Conservation (phyloP, 768 basidiomycete species). For the Pleurotus pulmonarius region DNA sequence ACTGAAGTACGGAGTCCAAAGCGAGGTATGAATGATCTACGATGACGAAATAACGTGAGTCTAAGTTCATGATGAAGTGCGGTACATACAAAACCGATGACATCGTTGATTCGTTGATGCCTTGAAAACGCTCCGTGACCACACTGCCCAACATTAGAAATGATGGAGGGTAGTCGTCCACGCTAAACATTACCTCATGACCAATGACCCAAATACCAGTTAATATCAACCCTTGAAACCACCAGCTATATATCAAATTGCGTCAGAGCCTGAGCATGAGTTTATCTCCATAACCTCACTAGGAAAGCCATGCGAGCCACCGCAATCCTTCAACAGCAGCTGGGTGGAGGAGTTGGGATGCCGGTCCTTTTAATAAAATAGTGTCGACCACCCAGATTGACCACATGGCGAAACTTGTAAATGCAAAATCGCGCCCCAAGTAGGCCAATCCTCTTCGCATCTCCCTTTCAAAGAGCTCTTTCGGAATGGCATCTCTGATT, state of each 20-base stretch:
- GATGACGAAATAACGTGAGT: background rate
- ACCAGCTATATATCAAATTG: conserved; percentile 9
- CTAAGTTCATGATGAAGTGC: background rate
- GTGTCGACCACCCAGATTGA: background rate
- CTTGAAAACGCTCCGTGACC: conserved; percentile 10
- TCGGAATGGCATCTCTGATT: background rate
- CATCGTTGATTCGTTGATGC: conserved; percentile 1
- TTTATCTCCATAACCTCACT: background rate
- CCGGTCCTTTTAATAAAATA: too few relatives aligned
- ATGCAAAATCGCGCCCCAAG: background rate
- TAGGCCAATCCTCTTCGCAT: background rate
- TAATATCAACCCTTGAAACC: conserved; percentile 16
- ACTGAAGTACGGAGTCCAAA: conserved; percentile 8
- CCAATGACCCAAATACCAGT: conserved; percentile 17
- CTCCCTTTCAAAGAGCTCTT: background rate
- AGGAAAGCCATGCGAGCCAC: background rate
- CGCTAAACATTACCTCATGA: conserved; percentile 6
- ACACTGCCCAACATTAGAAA: background rate
- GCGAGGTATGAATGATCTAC: background rate
- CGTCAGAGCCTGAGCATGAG: background rate
- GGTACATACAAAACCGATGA: conserved; percentile 8
- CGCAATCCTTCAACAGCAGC: background rate
- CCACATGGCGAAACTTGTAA: background rate
- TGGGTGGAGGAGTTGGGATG: too few relatives aligned
- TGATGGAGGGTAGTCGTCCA: too few relatives aligned